Base-by-base conservation (phyloP, 2,329 filamentous ascomycete species). In the Dactylellina leptospora region DNA sequence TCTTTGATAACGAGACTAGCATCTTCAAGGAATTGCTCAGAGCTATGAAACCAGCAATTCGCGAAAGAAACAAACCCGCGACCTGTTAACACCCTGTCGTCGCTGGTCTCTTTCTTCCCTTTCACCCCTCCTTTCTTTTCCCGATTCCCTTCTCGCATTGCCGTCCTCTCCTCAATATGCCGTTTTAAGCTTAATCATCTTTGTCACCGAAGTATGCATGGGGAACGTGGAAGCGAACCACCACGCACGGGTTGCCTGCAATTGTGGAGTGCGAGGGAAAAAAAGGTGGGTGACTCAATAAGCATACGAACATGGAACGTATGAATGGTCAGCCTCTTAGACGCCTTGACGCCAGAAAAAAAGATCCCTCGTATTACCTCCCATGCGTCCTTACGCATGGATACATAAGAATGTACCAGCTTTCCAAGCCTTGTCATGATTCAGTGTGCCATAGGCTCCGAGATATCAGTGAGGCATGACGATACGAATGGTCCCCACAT, bases 281-380 rank as follows among this genome's bases (percentile, higher is more conserved):
- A n/a, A n/a, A n/a, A n/a, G n/a, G n/a, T n/a, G n/a, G 42, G 61
- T 66, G 61, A 66, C 51, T 66, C 62, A 59, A 33, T 18, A 40
- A 40, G 36, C 10, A n/a, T 1, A 4, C 36, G 11, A 33, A 6
- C 28, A 33, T n/a, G 36, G 8, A n/a, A n/a, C n/a, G n/a, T n/a
- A n/a, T n/a, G n/a, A n/a, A n/a, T 23, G 42, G 36, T 68, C 62
- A 68, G 62, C 54, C 62, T 68, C 25, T 60, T 60, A 68, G 47
- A 38, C 62, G 62, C 62, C 62, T 68, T 68, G 38, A 44, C 62
- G 62, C 62, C 38, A 20, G 9, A 54, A 16, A 40, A 11, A 25
- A 27, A 23, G 23, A 38, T n/a, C n/a, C n/a, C n/a, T n/a, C n/a
- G n/a, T n/a, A n/a, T n/a, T n/a, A n/a, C n/a, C n/a, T n/a, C n/a